Conservation (phyloP, 805 yeast genomes). For the Naumovozyma dairenensis region DNA sequence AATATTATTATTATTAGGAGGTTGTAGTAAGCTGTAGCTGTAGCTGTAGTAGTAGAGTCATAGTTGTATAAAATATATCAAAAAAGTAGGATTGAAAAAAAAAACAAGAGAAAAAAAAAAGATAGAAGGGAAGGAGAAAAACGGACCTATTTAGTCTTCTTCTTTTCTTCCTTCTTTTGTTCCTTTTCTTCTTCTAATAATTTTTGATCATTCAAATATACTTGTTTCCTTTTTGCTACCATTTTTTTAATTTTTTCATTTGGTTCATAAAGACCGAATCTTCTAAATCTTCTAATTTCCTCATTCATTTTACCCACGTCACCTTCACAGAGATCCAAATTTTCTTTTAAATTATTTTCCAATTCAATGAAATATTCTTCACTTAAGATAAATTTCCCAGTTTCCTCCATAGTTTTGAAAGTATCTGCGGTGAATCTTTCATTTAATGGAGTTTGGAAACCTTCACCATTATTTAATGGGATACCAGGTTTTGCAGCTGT, state of each 20-base stretch:
- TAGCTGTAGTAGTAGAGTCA: no score
- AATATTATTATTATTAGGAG: no score
- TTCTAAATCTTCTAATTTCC: slow-evolving; percentile 53
- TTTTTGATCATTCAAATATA: slow-evolving; percentile 4
- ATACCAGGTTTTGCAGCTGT: slow-evolving; percentile 50
- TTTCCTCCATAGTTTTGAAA: slow-evolving; percentile 32
- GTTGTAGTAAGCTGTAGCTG: no score
- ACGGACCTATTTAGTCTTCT: not conserved
- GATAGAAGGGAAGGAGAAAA: not conserved
- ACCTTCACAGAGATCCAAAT: slow-evolving; percentile 27
- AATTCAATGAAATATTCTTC: slow-evolving; percentile 45
- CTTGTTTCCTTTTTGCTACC: slow-evolving; percentile 21
- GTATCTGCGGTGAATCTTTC: slow-evolving; percentile 29
- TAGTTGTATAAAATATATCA: no score
- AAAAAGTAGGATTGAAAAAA: not conserved
- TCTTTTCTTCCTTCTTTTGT: slow-evolving; percentile 2
- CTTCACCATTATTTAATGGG: slow-evolving; percentile 67
- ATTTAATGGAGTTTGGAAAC: slow-evolving; percentile 53
- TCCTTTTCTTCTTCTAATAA: slow-evolving; percentile 12
- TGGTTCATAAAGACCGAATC: slow-evolving; percentile 50
- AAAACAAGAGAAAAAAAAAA: not conserved
- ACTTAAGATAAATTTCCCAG: slow-evolving; percentile 41
- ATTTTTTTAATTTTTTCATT: slow-evolving; percentile 28
- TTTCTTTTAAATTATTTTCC: slow-evolving; percentile 39
- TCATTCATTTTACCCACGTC: slow-evolving; percentile 31